These are phyloP conservation scores for Fusarium citri DNA, from an alignment of 2,329 filamentous ascomycete genomes.

Conservation along the genomic window DNA sequence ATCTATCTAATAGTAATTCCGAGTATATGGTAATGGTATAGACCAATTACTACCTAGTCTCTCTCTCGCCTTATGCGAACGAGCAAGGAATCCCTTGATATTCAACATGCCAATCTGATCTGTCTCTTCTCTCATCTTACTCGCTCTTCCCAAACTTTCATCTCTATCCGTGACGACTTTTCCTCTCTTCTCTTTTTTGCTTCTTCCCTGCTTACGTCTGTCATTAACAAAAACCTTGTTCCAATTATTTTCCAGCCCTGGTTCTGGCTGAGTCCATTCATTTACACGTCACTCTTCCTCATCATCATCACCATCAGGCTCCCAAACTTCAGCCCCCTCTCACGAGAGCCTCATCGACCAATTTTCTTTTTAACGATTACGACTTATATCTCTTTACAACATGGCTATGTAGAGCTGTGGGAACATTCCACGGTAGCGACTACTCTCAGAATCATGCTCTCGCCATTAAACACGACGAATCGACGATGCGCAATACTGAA, in stretches of 20 bases:
- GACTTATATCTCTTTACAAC: neutral
- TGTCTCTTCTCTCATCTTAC: conserved; percentile 13
- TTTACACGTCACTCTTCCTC: conserved; percentile 17
- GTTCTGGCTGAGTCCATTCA: conserved; percentile 40
- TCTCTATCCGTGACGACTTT: conserved; percentile 5
- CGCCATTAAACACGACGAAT: conserved; percentile 17
- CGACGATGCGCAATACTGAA: conserved; percentile 28
- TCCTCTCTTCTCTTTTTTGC: conserved; percentile 18
- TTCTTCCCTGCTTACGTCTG: conserved; percentile 29
- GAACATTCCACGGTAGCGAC: conserved; percentile 11
- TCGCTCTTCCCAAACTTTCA: neutral
- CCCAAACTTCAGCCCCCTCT: neutral
- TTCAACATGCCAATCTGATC: conserved; percentile 22
- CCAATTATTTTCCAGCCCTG: conserved; percentile 32
- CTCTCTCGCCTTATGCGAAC: conserved; percentile 30
- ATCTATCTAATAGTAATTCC: neutral
- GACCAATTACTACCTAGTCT: neutral
- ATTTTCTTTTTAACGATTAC: conserved; percentile 1
- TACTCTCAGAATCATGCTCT: conserved; percentile 31
- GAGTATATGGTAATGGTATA: neutral
- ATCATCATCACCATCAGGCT: conserved; percentile 13
- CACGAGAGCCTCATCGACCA: conserved; percentile 1
- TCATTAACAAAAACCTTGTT: conserved; percentile 18
- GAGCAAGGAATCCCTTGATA: conserved; percentile 40
- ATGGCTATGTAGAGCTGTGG: conserved; percentile 31